A percentile compares a stretch with the other conserved stretches of the same genome.
These are phyloP conservation scores for Rhodotorula sp. DNA, from an alignment of 1,284 basidiomycete genomes.

Conservation along the genomic window DNA sequence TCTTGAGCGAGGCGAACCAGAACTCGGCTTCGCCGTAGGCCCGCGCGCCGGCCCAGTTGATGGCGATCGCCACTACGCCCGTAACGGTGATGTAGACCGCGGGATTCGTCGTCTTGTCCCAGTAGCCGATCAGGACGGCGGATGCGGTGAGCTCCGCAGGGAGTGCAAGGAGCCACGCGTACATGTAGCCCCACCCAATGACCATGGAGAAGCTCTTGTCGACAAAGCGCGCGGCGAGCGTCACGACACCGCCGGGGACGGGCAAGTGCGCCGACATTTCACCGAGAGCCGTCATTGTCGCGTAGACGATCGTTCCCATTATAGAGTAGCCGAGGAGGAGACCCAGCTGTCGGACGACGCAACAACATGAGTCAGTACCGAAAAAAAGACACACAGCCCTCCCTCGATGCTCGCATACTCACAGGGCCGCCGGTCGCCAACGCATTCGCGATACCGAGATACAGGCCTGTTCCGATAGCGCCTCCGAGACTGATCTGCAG, in stretches of 20 bases:
- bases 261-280: slow-evolving; percentile 67
- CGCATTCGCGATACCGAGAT: slow-evolving; percentile 39
- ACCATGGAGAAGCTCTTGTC: slow-evolving; percentile 75
- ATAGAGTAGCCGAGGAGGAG: slow-evolving; percentile 44
- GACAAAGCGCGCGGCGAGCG: slow-evolving; percentile 72
- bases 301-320: slow-evolving; percentile 12
- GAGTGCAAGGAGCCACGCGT: slow-evolving; percentile 43
- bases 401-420: background rate
- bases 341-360: slow-evolving; percentile 48
- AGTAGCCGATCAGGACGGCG: slow-evolving; percentile 48
- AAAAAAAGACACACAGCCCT: background rate
- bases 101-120: slow-evolving; percentile 58
- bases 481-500: slow-evolving; percentile 12
- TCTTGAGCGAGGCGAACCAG: slow-evolving; percentile 60
- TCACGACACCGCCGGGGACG: slow-evolving; percentile 55
- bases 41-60: slow-evolving; percentile 66
- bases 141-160: slow-evolving; percentile 52
- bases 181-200: slow-evolving; percentile 59
- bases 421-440: slow-evolving; percentile 7
- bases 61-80: slow-evolving; percentile 65
- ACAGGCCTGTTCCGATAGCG: slow-evolving; percentile 26
- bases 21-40: slow-evolving; percentile 45
- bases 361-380: slow-evolving; percentile 55
- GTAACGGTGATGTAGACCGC: slow-evolving; percentile 74
- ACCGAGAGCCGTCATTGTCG: slow-evolving; percentile 49